Conservation (phyloP, 192 early-diverging fungal species). For the Helicostylum pulchrum region DNA sequence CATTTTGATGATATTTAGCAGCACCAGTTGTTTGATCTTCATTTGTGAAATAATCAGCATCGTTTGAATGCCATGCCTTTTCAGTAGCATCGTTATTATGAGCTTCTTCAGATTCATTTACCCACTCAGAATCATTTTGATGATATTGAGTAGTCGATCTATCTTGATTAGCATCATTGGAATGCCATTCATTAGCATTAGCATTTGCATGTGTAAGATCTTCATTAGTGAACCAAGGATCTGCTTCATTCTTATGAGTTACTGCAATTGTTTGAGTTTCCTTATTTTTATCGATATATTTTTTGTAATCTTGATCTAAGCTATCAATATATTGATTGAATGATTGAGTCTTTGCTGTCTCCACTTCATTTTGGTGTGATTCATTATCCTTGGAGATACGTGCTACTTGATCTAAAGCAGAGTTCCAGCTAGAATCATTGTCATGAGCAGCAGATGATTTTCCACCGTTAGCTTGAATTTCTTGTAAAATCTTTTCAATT, state of each 20-base stretch:
- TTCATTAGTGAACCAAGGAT: constrained; percentile 11
- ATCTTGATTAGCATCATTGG: not conserved
- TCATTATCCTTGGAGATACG: not conserved
- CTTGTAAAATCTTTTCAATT: constrained; percentile 4
- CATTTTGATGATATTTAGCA: not conserved
- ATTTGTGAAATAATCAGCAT: not conserved
- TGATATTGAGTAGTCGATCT: not conserved
- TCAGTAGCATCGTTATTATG: not conserved
- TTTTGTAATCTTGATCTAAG: constrained; percentile 15
- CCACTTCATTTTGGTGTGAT: not conserved
- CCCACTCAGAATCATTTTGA: constrained; percentile 8
- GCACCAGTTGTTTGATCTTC: too few species aligned
- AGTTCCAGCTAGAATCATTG: not conserved
- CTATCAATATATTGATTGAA: constrained; percentile 8
- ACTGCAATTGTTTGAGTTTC: constrained; percentile 10
- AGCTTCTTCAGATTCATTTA: not conserved
- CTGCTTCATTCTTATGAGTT: constrained; percentile 12
- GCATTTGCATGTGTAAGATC: not conserved
- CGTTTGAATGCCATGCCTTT: not conserved
- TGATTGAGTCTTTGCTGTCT: not conserved
- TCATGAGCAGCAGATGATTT: not conserved
- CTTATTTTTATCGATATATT: constrained; percentile 6
- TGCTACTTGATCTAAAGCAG: constrained; percentile 7
- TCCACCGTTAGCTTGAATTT: not conserved
- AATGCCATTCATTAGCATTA: constrained; percentile 1